These are phyloP conservation scores for Blastobotrys buckinghamii DNA, from an alignment of 1,139 yeast species.

Conservation along the genomic window DNA sequence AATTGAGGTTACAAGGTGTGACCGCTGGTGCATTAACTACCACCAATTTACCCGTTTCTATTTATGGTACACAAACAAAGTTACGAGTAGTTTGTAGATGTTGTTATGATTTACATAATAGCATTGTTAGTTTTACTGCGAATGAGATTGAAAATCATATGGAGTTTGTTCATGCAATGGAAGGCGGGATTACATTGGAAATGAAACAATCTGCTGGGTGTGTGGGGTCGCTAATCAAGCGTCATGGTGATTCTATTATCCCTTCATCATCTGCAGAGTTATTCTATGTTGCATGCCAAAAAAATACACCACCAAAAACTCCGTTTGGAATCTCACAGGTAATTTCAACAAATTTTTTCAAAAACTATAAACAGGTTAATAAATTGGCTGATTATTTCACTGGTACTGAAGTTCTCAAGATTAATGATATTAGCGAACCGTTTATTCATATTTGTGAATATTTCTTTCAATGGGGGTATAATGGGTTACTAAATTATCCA, in stretches of 20 bases:
- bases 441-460: not conserved
- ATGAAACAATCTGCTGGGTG: not conserved
- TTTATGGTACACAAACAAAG: not conserved
- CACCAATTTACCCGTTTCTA: not conserved
- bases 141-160: not conserved
- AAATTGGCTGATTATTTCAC: not conserved
- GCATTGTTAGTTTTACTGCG: not conserved
- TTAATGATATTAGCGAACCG: not conserved
- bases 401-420: not conserved
- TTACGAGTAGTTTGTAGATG: not conserved
- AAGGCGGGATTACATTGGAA: not conserved
- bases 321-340: not conserved
- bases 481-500: slow-evolving; percentile 4
- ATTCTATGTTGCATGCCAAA: not conserved
- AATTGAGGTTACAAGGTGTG: not conserved
- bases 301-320: not conserved
- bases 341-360: not conserved
- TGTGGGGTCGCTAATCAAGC: not conserved
- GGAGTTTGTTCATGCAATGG: not conserved
- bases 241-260: not conserved
- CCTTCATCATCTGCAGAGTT: not conserved
- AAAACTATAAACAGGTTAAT: not conserved
- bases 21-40: not conserved
- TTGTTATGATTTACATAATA: slow-evolving; percentile 2
- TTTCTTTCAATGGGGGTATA: slow-evolving; percentile 7